phyloP scores from a whole-genome alignment of 1,284 basidiomycete genomes.

The Cutaneotrichosporon dermatis region DNA sequence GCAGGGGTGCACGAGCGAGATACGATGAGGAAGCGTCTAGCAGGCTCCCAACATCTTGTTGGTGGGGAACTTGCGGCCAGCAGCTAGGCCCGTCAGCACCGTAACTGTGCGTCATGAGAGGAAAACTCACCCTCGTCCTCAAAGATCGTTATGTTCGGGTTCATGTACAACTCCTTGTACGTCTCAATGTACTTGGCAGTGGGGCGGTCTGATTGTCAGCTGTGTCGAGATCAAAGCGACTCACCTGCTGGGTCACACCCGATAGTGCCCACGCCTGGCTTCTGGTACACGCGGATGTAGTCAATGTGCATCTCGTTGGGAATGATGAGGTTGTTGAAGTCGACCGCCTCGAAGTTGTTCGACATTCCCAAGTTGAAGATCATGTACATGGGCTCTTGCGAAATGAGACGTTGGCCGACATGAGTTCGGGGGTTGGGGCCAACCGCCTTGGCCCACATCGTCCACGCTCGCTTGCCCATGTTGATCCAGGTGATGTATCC shows the following conservation, averaged over 20 bases:
- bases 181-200: slow-evolving; percentile 44
- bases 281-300: slow-evolving; percentile 53
- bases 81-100: background rate
- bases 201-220: slow-evolving; percentile 34
- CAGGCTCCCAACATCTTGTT: slow-evolving; percentile 5
- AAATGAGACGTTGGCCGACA: slow-evolving; percentile 63
- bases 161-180: slow-evolving; percentile 38
- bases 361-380: slow-evolving; percentile 49
- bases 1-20: background rate
- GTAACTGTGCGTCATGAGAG: background rate
- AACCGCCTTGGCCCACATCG: slow-evolving; percentile 57
- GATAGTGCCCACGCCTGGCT: slow-evolving; percentile 43
- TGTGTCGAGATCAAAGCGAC: background rate
- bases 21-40: background rate
- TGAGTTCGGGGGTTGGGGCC: slow-evolving; percentile 55
- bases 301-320: slow-evolving; percentile 51
- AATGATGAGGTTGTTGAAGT: slow-evolving; percentile 46
- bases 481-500: slow-evolving; percentile 66
- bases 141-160: slow-evolving; percentile 49
- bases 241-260: slow-evolving; percentile 40
- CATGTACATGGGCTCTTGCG: slow-evolving; percentile 66
- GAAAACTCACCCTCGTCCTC: slow-evolving; percentile 1
- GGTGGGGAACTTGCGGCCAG: slow-evolving; percentile 2
- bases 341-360: slow-evolving; percentile 50
- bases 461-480: slow-evolving; percentile 55